Evolutionary conservation across 2,329 filamentous ascomycete species (phyloP).

Genomic region (Cyclaneusma minus): DNA sequence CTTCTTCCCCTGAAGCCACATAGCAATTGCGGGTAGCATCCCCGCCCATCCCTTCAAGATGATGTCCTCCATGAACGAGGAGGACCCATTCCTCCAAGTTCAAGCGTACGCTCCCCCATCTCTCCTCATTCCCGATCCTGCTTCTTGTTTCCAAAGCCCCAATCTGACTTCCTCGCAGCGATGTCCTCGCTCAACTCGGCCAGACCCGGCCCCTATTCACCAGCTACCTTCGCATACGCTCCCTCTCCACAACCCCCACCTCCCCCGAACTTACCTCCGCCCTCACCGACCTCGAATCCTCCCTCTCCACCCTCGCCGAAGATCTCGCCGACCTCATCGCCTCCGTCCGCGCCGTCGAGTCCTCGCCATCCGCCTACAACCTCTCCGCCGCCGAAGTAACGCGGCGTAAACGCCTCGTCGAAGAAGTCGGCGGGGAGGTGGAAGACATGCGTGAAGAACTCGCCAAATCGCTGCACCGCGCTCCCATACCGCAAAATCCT

Average conservation of each 20-base stretch:
- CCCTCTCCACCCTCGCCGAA: constrained; percentile 55
- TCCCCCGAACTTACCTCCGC: constrained; percentile 79
- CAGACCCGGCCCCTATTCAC: constrained; percentile 76
- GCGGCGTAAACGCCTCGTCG: constrained; percentile 66
- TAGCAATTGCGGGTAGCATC: too few species aligned
- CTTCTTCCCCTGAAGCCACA: too few species aligned
- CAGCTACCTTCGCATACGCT: constrained; percentile 91
- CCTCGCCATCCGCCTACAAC: constrained; percentile 75
- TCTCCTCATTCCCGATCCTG: constrained; percentile 2
- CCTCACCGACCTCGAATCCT: constrained; percentile 47
- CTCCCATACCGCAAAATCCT: constrained; percentile 28
- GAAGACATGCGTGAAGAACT: constrained; percentile 82
- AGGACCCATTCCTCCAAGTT: constrained; percentile 59
- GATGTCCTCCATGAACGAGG: constrained; percentile 53
- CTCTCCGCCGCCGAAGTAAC: constrained; percentile 70
- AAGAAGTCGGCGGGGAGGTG: constrained; percentile 78
- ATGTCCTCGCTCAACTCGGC: constrained; percentile 72
- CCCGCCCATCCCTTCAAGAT: constrained; percentile 27
- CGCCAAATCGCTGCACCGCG: too few species aligned
- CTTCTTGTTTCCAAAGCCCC: constrained; percentile 5
- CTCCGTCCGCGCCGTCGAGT: constrained; percentile 75
- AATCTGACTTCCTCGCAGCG: constrained; percentile 34
- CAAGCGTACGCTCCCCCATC: constrained; percentile 37
- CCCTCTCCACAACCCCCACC: constrained; percentile 52
- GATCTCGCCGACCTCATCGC: constrained; percentile 82